phyloP scores from a whole-genome alignment of 164 flowering plant species.

The Akebia trifoliata region DNA sequence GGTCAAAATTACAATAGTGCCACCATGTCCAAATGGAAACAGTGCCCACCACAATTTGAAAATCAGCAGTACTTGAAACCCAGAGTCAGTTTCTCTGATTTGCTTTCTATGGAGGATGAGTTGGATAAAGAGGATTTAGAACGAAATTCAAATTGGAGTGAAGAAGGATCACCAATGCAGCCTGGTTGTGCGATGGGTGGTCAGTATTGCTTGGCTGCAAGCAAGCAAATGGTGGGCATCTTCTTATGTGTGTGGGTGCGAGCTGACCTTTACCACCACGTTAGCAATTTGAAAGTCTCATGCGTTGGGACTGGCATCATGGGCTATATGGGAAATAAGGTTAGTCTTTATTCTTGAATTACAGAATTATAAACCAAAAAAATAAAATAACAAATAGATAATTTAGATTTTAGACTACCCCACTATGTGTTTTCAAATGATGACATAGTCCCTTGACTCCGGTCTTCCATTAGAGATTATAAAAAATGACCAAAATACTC shows the following conservation, averaged over 20 bases:
- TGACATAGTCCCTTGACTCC: no score
- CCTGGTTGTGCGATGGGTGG: neutral
- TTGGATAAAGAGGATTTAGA: constrained; percentile 23
- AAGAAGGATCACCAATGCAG: constrained; percentile 24
- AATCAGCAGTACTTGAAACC: constrained; percentile 26
- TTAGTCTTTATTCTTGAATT: no score
- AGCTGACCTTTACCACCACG: constrained; percentile 39
- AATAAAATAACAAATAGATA: no score
- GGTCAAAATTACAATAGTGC: constrained; percentile 16
- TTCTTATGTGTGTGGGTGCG: constrained; percentile 84
- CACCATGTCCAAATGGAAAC: constrained; percentile 7
- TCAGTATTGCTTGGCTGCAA: constrained; percentile 48
- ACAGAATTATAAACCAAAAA: no score
- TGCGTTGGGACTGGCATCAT: constrained; percentile 87
- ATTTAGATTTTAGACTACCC: no score
- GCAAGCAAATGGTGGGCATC: constrained; percentile 92
- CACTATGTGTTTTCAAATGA: no score
- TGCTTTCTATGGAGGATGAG: constrained; percentile 48
- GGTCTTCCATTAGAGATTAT: no score
- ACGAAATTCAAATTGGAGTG: constrained; percentile 14
- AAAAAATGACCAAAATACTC: no score
- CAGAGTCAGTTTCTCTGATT: constrained; percentile 55
- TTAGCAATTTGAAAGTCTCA: constrained; percentile 60
- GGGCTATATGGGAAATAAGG: constrained; percentile 96
- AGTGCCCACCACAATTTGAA: constrained; percentile 5